phyloP scores from a whole-genome alignment of 352 stramenopile species.

The Phytophthora melonis region DNA sequence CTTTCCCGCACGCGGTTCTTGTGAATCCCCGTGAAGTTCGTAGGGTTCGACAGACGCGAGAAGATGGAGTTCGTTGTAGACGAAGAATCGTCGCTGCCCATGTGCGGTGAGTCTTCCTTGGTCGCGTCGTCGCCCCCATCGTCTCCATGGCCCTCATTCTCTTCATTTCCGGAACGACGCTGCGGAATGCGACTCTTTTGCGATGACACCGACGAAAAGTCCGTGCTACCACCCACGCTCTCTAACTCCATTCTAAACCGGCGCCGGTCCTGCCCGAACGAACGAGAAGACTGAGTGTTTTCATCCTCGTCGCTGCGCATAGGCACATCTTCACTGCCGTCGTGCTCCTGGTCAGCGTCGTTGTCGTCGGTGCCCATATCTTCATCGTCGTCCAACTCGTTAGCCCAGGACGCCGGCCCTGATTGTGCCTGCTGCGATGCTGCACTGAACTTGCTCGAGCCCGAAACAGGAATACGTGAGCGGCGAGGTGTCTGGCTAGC shows the following conservation, averaged over 20 bases:
- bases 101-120: conserved; percentile 58
- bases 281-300: conserved; percentile 21
- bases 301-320: conserved; percentile 66
- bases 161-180: conserved; percentile 41
- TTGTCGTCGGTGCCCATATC: conserved; percentile 56
- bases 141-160: conserved; percentile 41
- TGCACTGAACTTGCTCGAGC: conserved; percentile 28
- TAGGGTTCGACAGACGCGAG: conserved; percentile 86
- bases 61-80: conserved; percentile 77
- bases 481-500: conserved; percentile 25
- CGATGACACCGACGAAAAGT: conserved; percentile 47
- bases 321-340: conserved; percentile 55
- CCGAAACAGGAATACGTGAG: conserved; percentile 30
- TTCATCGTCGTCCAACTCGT: conserved; percentile 79
- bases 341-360: conserved; percentile 48
- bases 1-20: conserved; percentile 87
- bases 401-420: conserved; percentile 68
- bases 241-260: conserved; percentile 72
- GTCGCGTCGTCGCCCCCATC: conserved; percentile 43
- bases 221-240: conserved; percentile 46
- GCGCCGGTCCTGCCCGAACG: conserved; percentile 40
- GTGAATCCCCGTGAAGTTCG: conserved; percentile 91
- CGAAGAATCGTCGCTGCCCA: conserved; percentile 74
- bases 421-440: conserved; percentile 25
- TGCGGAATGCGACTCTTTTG: conserved; percentile 49